A percentile compares a stretch with the other conserved stretches of the same genome.
Evolutionary conservation across 78 protist genomes (phyloP).

Genomic region (Dictyostelium citrinum): DNA sequence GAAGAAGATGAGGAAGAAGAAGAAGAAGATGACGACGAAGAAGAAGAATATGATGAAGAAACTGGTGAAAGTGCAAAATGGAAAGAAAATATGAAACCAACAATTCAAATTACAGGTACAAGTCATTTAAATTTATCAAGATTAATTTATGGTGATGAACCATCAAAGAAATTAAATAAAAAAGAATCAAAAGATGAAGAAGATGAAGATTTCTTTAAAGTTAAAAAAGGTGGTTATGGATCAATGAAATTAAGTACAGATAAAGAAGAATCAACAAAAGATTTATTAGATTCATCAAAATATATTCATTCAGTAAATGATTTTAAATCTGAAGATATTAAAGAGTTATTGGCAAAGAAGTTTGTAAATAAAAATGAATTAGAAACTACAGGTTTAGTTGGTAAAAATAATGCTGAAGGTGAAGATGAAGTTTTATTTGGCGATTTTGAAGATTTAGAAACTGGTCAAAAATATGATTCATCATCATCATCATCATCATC

Average conservation of each 20-base stretch:
- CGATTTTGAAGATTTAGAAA: conserved; percentile 93
- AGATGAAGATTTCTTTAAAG: conserved; percentile 66
- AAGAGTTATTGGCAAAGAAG: conserved; percentile 1
- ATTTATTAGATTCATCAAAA: conserved; percentile 54
- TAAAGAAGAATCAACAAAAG: background rate
- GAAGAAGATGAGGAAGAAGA: conserved; percentile 83
- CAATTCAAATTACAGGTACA: background rate
- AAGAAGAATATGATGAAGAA: conserved; percentile 55
- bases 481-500: background rate
- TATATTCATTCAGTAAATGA: background rate
- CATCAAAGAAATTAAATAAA: background rate
- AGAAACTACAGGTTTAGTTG: conserved; percentile 28
- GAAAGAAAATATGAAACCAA: conserved; percentile 49
- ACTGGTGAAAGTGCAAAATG: conserved; percentile 65
- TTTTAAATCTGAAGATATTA: background rate
- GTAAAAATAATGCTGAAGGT: conserved; percentile 40
- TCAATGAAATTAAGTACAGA: conserved; percentile 8
- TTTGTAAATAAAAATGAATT: conserved; percentile 49
- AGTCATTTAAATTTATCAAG: conserved; percentile 15
- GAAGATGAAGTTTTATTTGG: conserved; percentile 80
- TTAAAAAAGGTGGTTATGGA: conserved; percentile 73
- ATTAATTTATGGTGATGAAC: conserved; percentile 43
- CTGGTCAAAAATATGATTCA: conserved; percentile 75
- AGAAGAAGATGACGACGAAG: conserved; percentile 35
- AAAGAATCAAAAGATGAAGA: conserved; percentile 25